These are phyloP conservation scores for Diplogelasinospora grovesii DNA, from an alignment of 495 filamentous ascomycete genomes.

Conservation along the genomic window DNA sequence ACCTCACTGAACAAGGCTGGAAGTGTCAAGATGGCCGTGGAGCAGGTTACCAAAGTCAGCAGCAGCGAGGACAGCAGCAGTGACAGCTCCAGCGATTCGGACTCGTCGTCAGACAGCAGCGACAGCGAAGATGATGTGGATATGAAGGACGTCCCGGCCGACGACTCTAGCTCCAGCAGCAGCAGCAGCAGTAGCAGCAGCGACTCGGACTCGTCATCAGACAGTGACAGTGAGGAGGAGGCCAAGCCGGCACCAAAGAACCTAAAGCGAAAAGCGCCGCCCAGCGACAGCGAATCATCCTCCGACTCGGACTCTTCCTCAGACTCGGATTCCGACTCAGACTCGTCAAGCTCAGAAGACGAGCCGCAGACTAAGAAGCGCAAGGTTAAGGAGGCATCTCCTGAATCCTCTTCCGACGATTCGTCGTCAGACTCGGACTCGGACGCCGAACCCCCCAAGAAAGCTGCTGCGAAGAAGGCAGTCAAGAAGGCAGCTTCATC, in stretches of 20 bases:
- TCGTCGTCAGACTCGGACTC: slow-evolving; percentile 29
- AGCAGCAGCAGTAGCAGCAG: slow-evolving; percentile 19
- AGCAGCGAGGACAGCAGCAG: slow-evolving; percentile 26
- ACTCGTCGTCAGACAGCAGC: slow-evolving; percentile 92
- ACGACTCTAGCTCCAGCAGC: slow-evolving; percentile 17
- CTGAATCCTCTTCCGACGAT: slow-evolving; percentile 10
- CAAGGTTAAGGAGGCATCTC: slow-evolving; percentile 26
- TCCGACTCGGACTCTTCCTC: slow-evolving; percentile 36
- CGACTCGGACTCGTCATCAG: slow-evolving; percentile 12
- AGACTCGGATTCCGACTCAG: slow-evolving; percentile 38
- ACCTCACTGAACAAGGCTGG: slow-evolving; percentile 27
- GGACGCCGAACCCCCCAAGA: no score
- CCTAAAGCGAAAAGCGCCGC: slow-evolving; percentile 61
- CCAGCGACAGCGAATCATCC: slow-evolving; percentile 35
- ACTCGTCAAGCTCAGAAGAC: slow-evolving; percentile 19
- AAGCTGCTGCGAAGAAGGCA: no score
- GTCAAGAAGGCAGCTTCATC: slow-evolving; percentile 11
- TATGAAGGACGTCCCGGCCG: slow-evolving; percentile 15
- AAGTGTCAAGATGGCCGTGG: slow-evolving; percentile 27
- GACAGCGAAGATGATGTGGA: slow-evolving; percentile 74
- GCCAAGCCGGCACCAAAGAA: slow-evolving; percentile 40
- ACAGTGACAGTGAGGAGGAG: slow-evolving; percentile 53
- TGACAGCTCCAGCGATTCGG: slow-evolving; percentile 28
- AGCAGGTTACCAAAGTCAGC: slow-evolving; percentile 34
- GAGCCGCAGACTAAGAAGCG: slow-evolving; percentile 32